phyloP scores from a whole-genome alignment of 345 rosid species.

The Nephelium lappaceum region DNA sequence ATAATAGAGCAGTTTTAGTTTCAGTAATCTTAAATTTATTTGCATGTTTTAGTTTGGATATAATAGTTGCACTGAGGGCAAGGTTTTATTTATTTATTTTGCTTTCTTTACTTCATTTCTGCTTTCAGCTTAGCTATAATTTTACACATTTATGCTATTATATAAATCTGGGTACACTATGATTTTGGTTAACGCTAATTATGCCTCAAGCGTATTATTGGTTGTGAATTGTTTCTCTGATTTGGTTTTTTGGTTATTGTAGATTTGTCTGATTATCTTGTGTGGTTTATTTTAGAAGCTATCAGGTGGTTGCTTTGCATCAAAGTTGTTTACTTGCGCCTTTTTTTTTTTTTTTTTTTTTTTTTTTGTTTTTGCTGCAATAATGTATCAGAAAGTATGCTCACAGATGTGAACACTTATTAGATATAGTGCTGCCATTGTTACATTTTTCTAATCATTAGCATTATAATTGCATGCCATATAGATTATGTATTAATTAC shows the following conservation, averaged over 20 bases:
- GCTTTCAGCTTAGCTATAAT: not conserved
- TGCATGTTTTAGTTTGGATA: not conserved
- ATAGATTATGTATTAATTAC: not conserved
- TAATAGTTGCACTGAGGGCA: not conserved
- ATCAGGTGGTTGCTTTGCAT: not conserved
- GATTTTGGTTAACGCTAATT: not conserved
- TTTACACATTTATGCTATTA: not conserved
- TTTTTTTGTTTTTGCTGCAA: not conserved
- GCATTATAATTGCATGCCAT: conserved; percentile 4
- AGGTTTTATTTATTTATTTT: not conserved
- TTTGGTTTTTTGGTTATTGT: not conserved
- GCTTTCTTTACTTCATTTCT: conserved; percentile 2
- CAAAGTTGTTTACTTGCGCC: not conserved
- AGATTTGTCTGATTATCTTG: conserved; percentile 1
- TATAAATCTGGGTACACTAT: not conserved
- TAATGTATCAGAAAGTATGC: not conserved
- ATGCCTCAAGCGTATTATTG: not conserved
- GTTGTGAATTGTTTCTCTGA: not conserved
- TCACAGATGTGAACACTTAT: not conserved
- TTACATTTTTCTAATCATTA: not conserved
- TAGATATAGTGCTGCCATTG: not conserved
- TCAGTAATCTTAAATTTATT: not conserved
- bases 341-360: not conserved
- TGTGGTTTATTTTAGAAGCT: conserved; percentile 10
- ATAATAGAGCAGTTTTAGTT: not conserved